Evolutionary conservation across 192 early-diverging fungal genomes (phyloP).

Genomic region (Podila horticola): DNA sequence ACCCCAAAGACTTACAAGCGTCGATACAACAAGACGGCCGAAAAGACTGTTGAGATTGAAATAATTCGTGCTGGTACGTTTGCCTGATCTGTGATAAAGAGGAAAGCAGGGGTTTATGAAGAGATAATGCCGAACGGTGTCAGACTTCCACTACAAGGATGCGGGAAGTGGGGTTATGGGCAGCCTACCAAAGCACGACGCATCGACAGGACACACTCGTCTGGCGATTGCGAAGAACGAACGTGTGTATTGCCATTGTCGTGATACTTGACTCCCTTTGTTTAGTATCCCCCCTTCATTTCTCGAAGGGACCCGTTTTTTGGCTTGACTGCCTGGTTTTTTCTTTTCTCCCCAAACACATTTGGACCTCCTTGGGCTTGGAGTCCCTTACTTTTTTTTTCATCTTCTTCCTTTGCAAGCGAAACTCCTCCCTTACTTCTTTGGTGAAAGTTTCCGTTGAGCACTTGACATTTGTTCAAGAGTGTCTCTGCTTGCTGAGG

Average conservation of each 20-base stretch:
- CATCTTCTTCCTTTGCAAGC: neutral
- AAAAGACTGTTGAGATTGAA: slow-evolving; percentile 97
- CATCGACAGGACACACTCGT: too few species aligned
- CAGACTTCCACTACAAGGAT: too few species aligned
- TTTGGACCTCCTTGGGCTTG: too few species aligned
- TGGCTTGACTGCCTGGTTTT: neutral
- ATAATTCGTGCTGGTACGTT: slow-evolving; percentile 92
- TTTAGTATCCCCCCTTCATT: slow-evolving; percentile 1
- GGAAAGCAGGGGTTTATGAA: too few species aligned
- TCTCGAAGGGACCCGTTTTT: neutral
- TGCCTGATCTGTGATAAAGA: neutral
- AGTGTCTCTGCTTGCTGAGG: too few species aligned
- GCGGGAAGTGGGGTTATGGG: too few species aligned
- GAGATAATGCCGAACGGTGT: too few species aligned
- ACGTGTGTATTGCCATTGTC: too few species aligned
- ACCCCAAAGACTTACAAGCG: slow-evolving; percentile 85
- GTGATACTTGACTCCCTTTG: too few species aligned
- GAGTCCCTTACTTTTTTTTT: neutral
- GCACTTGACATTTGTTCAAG: neutral
- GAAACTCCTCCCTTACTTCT: neutral
- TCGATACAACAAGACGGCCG: slow-evolving; percentile 91
- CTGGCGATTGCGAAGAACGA: too few species aligned
- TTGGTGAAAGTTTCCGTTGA: neutral
- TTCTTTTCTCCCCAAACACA: neutral
- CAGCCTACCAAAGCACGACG: too few species aligned